Evolutionary conservation across 2,329 filamentous ascomycete genomes (phyloP), one percentile per base, ranked within the genome.

Genomic region (Neospermospora avenae): DNA sequence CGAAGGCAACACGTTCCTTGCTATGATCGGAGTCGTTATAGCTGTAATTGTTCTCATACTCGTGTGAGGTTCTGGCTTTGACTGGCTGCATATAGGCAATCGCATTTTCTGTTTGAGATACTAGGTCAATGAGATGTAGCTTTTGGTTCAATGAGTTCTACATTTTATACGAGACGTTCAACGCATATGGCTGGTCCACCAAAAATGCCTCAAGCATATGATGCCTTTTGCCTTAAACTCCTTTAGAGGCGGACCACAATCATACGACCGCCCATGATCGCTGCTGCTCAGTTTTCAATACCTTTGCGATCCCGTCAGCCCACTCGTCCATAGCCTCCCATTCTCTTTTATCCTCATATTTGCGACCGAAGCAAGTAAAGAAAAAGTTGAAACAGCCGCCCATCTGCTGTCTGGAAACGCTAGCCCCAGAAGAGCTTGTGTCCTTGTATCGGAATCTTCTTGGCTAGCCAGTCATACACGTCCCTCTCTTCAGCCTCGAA

Each of bases 311-410:
- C 1, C 16, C 28, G 46, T 53, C 46, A 20, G 58, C 58, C 53
- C 53, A 60, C n/a, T 45, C 58, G 14, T 57, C 58, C 37, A 60
- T 52, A 14, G 22, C 14, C 20, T 52, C 37, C 53, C 58, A 60
- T 0, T 60, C 39, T 18, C 58, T 28, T 20, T 34, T 44, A 25
- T 57, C 58, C 18, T 60, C 53, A 18, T 44, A 56, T 22, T 57
- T 56, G 10, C 20, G 45, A 20, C 53, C 58, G 22, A 57, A 52
- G 34, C 58, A 57, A 5, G n/a, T 31, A 35, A 56, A 52, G 34
- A 56, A 48, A 7, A 60, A 14, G 10, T 41, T 60, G 16, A 57
- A 44, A 22, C 45, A 51, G 14, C 37, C 37, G 24, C 28, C 37
- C 53, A 53, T 24, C 6, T 52, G 37, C 22, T 53, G 18, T 39